Conservation (phyloP, 2,329 filamentous ascomycete genomes). For the Colletotrichum sp. region DNA sequence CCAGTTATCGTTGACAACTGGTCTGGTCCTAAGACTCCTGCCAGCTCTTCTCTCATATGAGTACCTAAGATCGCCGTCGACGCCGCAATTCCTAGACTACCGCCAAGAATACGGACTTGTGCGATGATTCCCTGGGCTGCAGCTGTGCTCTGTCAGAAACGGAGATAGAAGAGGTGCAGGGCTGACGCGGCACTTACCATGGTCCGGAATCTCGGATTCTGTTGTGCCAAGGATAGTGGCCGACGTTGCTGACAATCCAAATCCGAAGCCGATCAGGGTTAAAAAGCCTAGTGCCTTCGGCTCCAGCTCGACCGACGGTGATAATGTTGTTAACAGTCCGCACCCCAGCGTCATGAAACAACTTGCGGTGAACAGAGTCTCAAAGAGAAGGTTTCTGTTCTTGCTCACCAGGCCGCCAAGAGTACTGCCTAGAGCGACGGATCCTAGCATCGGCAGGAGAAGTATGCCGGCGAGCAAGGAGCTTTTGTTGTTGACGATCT, state of each 20-base stretch:
- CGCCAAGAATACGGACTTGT: conserved; percentile 56
- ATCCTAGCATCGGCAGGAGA: conserved; percentile 58
- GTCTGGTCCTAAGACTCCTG: conserved; percentile 29
- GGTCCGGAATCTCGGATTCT: conserved; percentile 48
- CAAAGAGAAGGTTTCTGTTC: conserved; percentile 44
- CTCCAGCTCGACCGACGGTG: conserved; percentile 36
- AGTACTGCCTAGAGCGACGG: conserved; percentile 49
- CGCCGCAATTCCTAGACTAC: conserved; percentile 58
- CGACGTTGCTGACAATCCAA: conserved; percentile 52
- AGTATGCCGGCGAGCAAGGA: conserved; percentile 53
- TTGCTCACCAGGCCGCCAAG: conserved; percentile 47
- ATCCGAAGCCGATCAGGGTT: conserved; percentile 57
- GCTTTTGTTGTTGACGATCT: conserved; percentile 53
- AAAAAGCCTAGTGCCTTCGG: conserved; percentile 54
- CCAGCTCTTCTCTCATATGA: conserved; percentile 33
- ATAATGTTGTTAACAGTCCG: conserved; percentile 46
- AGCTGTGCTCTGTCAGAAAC: conserved; percentile 36
- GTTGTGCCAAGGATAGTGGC: conserved; percentile 50
- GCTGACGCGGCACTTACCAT: conserved; percentile 39
- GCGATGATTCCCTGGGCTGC: conserved; percentile 58
- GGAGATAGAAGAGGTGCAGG: not conserved
- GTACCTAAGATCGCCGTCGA: conserved; percentile 51
- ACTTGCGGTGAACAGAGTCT: conserved; percentile 47
- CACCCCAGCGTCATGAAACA: conserved; percentile 51
- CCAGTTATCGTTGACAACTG: conserved; percentile 32